phyloP scores from a whole-genome alignment of 202 grass and related monocot species.

The Brachypodium distachyon region DNA sequence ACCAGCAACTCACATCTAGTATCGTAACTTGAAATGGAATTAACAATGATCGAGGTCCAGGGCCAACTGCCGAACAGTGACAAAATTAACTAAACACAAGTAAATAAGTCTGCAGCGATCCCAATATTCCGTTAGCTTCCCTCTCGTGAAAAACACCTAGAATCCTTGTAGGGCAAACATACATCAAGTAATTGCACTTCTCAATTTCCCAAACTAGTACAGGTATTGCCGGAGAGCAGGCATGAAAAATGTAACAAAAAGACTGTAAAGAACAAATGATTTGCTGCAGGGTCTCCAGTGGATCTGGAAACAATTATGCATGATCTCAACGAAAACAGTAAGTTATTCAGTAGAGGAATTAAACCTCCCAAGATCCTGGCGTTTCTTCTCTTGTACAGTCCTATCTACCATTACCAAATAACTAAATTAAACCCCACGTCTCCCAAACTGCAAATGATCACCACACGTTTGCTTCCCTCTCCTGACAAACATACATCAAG shows the following conservation, averaged over 20 bases:
- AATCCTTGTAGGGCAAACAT: constrained; percentile 1
- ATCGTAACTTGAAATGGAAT: neutral
- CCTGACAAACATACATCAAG: too few relatives aligned
- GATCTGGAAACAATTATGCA: neutral
- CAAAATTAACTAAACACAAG: neutral
- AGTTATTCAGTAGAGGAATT: neutral
- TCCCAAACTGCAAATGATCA: neutral
- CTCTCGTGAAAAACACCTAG: neutral
- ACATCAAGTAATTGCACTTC: neutral
- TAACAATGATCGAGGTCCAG: neutral
- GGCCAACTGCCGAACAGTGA: neutral
- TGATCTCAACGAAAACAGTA: neutral
- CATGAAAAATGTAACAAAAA: neutral
- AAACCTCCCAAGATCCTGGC: neutral
- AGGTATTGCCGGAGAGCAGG: neutral
- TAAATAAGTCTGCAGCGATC: neutral
- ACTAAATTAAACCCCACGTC: neutral
- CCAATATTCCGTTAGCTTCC: neutral
- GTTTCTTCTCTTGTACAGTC: neutral
- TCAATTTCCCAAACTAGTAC: neutral
- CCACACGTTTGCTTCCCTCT: neutral
- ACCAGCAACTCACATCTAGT: neutral
- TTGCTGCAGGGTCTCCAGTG: neutral
- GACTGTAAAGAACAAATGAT: neutral
- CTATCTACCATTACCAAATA: neutral